Evolutionary conservation across 1,284 basidiomycete species (phyloP).

Genomic region (Pyrrhoderma lamaoense): DNA sequence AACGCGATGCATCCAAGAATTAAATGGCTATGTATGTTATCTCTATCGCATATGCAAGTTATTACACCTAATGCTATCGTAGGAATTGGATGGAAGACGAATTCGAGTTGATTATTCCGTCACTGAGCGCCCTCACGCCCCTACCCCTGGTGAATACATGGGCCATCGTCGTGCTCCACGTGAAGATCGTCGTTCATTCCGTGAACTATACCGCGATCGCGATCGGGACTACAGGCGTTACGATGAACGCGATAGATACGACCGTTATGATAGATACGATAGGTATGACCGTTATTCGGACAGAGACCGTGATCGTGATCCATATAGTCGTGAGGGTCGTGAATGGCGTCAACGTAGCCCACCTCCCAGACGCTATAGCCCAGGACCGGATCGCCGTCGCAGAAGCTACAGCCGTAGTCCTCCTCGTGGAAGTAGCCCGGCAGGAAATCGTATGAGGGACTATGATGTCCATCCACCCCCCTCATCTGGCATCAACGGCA

Average conservation of each 20-base stretch:
- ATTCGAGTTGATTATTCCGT: slow-evolving; percentile 97
- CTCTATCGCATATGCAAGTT: background rate
- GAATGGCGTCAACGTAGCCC: slow-evolving; percentile 60
- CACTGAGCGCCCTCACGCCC: slow-evolving; percentile 87
- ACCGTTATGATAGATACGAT: slow-evolving; percentile 39
- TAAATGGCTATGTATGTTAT: slow-evolving; percentile 82
- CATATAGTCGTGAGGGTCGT: slow-evolving; percentile 33
- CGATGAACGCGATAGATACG: slow-evolving; percentile 36
- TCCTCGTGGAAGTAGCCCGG: slow-evolving; percentile 66
- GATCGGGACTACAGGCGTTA: slow-evolving; percentile 24
- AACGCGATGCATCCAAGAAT: slow-evolving; percentile 76
- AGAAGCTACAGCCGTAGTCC: slow-evolving; percentile 74
- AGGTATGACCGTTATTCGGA: slow-evolving; percentile 50
- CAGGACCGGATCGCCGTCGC: slow-evolving; percentile 67
- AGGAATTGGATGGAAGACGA: slow-evolving; percentile 91
- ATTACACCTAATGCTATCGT: background rate
- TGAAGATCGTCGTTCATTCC: slow-evolving; percentile 20
- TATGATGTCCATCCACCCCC: slow-evolving; percentile 30
- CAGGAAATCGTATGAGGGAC: slow-evolving; percentile 37
- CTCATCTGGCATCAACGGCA: slow-evolving; percentile 24
- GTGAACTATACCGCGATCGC: slow-evolving; percentile 41
- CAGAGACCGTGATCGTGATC: slow-evolving; percentile 35
- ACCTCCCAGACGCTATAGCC: slow-evolving; percentile 49
- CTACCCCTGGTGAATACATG: slow-evolving; percentile 98
- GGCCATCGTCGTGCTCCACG: slow-evolving; percentile 66